Base-by-base conservation (phyloP, 805 yeast species). In the Yamadazyma takamatsuzukensis region DNA sequence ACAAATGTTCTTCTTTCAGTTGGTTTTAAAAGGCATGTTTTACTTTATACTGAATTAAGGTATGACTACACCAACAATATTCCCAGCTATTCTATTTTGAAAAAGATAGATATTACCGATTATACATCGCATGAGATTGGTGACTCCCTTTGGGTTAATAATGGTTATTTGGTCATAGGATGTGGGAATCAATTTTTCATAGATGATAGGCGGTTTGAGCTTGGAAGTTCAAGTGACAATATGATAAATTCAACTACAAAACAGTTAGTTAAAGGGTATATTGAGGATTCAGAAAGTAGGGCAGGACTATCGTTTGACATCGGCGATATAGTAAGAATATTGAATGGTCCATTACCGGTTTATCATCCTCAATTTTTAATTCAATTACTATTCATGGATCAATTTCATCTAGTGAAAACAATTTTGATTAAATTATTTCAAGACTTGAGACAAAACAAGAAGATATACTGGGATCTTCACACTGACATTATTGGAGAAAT, bases 321-420 rank as follows among this genome's bases (percentile, higher is more conserved):
- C 2, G 71, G 84, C 38, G 83, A 81, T 44, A 65, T 89, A 36
- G 83, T 82, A 30, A 64, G 85, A 11, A 80, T 88, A 4, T 59
- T 89, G 34, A 89, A 89, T 59, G 97, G 97, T 19, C 93, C 94
- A 0, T 55, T 90, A 11, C 96, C 97, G 0, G 60, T 87, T 1
- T 89, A 85, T 46, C 97, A 90, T 49, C 97, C 97, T 0, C 96
- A 88, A 54, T 72, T 86, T 33, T 56, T 89, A 29, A 79, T 87
- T 27, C 96, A 89, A 53, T 63, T 80, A 4, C 53, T 89, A 13
- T 78, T 82, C 46, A 72, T 76, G 43, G 80, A 79, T 17, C 78
- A 80, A 40, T 42, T 72, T 10, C 59, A 61, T 8, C 49, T 76
- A 2, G 89, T 78, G 2, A 70, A 76, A 39, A 70, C 67, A 23